These are phyloP conservation scores for Durusdinium trenchii DNA, from an alignment of 73 alveolate genomes.

Conservation along the genomic window DNA sequence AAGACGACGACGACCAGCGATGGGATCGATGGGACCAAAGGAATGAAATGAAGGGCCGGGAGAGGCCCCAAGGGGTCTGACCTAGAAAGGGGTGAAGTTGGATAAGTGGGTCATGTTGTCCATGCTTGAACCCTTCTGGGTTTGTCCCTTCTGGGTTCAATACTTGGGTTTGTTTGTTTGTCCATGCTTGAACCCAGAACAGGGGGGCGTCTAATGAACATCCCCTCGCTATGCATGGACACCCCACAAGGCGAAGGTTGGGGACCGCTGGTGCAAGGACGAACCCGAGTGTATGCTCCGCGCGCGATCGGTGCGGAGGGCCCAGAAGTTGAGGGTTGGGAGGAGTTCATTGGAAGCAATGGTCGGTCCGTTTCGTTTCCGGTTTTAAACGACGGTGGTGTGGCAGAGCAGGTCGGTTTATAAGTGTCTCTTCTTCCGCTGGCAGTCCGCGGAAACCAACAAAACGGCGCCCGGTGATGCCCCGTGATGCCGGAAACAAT, in stretches of 20 bases:
- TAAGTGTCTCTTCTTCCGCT: too few species aligned
- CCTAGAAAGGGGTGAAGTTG: background rate
- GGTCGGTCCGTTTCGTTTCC: too few species aligned
- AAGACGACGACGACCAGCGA: too few species aligned
- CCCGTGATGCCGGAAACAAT: too few species aligned
- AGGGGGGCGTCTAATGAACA: background rate
- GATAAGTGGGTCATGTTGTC: background rate
- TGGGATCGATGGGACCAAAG: background rate
- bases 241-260: background rate
- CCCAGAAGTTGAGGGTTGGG: too few species aligned
- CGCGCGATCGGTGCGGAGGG: slow-evolving; percentile 47
- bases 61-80: background rate
- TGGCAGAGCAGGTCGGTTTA: too few species aligned
- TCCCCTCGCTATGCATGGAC: background rate
- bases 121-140: background rate
- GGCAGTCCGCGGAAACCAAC: too few species aligned
- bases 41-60: background rate
- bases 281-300: slow-evolving; percentile 86
- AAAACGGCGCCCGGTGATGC: too few species aligned
- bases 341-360: too few species aligned
- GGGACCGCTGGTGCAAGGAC: background rate
- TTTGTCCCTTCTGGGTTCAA: too few species aligned
- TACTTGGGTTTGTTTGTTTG: background rate
- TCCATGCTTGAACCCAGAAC: background rate
- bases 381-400: too few species aligned